phyloP scores from a whole-genome alignment of 2,329 filamentous ascomycete species.

The Furcasterigmium furcatum region DNA sequence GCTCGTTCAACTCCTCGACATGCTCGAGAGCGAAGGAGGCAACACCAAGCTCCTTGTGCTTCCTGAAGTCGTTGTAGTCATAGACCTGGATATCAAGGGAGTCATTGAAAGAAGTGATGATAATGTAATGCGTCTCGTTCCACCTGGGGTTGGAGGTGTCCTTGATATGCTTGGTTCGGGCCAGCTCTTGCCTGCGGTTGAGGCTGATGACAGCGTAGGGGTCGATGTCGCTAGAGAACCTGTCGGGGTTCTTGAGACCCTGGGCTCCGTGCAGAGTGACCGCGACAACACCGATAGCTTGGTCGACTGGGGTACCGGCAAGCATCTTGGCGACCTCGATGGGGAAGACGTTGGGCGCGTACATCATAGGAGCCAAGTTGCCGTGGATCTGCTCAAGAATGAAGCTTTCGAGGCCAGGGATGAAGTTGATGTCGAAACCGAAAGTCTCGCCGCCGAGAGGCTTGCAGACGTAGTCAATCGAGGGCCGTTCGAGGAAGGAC shows the following conservation, averaged over 20 bases:
- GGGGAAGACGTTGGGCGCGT: constrained; percentile 94
- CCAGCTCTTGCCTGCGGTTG: constrained; percentile 78
- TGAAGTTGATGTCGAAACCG: constrained; percentile 98
- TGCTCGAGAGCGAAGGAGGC: constrained; percentile 84
- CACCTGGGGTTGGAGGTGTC: constrained; percentile 86
- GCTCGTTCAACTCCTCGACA: constrained; percentile 70
- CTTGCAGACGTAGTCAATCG: constrained; percentile 97
- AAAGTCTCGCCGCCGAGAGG: constrained; percentile 92
- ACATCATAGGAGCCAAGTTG: constrained; percentile 96
- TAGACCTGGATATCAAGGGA: constrained; percentile 79
- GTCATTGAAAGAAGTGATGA: constrained; percentile 88
- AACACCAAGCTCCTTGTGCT: constrained; percentile 90
- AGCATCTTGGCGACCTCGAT: constrained; percentile 99
- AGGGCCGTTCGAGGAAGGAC: constrained; percentile 85
- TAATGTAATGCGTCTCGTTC: constrained; percentile 96
- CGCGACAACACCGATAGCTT: constrained; percentile 91
- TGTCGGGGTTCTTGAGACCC: constrained; percentile 92
- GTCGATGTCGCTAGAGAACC: constrained; percentile 87
- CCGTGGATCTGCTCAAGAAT: constrained; percentile 96
- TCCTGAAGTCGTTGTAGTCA: constrained; percentile 94
- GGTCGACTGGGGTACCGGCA: constrained; percentile 87
- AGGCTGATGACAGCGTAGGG: constrained; percentile 85
- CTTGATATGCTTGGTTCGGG: constrained; percentile 81
- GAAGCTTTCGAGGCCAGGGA: constrained; percentile 88
- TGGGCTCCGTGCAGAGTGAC: constrained; percentile 88